Evolutionary conservation across 805 yeast species (phyloP).

Genomic region (Ogataea corticis): DNA sequence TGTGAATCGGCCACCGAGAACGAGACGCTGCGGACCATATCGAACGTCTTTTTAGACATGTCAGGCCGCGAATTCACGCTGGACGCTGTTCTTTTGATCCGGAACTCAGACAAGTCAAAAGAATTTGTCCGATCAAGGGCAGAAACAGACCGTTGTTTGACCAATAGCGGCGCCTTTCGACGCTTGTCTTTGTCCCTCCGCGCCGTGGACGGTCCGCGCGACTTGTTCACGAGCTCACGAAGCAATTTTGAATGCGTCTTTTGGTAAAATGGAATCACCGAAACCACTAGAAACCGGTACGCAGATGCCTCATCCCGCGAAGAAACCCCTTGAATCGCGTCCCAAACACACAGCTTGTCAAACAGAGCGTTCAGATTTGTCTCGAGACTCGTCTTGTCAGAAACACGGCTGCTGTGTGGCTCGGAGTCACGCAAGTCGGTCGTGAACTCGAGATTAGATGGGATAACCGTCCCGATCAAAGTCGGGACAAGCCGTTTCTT

Average conservation of each 20-base stretch:
- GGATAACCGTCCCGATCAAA: slow-evolving; percentile 32
- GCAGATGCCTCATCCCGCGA: slow-evolving; percentile 30
- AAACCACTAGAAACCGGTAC: slow-evolving; percentile 27
- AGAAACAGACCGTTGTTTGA: background rate
- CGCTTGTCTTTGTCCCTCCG: slow-evolving; percentile 11
- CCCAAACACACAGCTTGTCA: slow-evolving; percentile 35
- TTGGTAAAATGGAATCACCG: slow-evolving; percentile 33
- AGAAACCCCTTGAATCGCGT: slow-evolving; percentile 31
- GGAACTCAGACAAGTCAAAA: slow-evolving; percentile 16
- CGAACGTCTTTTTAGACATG: slow-evolving; percentile 34
- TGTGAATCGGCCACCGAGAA: slow-evolving; percentile 14
- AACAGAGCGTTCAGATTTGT: slow-evolving; percentile 23
- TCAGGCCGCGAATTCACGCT: slow-evolving; percentile 21
- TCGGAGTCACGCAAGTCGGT: slow-evolving; percentile 25
- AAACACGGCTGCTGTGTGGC: too few relatives aligned
- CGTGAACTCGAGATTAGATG: slow-evolving; percentile 25
- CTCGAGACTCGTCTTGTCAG: slow-evolving; percentile 8
- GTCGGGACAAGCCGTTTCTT: slow-evolving; percentile 36
- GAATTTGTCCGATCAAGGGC: slow-evolving; percentile 2
- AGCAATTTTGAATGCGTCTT: slow-evolving; percentile 27
- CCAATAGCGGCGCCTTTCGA: slow-evolving; percentile 1
- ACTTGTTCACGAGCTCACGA: slow-evolving; percentile 28
- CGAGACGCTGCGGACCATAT: slow-evolving; percentile 31
- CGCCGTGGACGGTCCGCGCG: slow-evolving; percentile 31
- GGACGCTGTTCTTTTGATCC: slow-evolving; percentile 28